Conservation (phyloP, 2,329 filamentous ascomycete species). For the Aspergillus pseudoviridinutans region DNA sequence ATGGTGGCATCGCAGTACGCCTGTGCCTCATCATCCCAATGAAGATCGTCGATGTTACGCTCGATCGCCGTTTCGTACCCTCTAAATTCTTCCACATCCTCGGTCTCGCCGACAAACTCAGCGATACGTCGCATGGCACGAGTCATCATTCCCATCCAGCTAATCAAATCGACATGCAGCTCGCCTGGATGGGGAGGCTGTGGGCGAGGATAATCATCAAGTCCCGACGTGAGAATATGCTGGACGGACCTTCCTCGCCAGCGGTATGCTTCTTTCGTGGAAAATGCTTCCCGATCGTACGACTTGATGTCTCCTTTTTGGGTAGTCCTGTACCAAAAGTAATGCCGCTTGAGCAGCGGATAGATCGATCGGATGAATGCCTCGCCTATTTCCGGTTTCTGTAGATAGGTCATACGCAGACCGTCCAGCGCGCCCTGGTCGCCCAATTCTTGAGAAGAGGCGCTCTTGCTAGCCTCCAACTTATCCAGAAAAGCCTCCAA, state of each 20-base stretch:
- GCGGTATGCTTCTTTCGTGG: slow-evolving; percentile 85
- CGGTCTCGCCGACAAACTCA: slow-evolving; percentile 65
- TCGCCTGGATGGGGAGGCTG: slow-evolving; percentile 94
- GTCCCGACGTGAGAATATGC: slow-evolving; percentile 86
- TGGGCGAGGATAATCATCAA: slow-evolving; percentile 93
- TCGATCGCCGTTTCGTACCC: slow-evolving; percentile 72
- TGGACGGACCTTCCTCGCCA: slow-evolving; percentile 86
- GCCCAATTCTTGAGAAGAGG: slow-evolving; percentile 20
- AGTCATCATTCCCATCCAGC: slow-evolving; percentile 97
- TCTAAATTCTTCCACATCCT: slow-evolving; percentile 70
- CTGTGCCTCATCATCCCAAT: slow-evolving; percentile 78
- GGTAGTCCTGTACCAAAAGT: slow-evolving; percentile 91
- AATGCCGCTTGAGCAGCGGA: slow-evolving; percentile 82
- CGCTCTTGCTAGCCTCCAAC: slow-evolving; percentile 50
- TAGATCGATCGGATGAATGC: slow-evolving; percentile 74
- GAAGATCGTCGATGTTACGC: slow-evolving; percentile 84
- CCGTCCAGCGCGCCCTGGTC: slow-evolving; percentile 35
- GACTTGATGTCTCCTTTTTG: slow-evolving; percentile 85
- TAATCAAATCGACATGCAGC: slow-evolving; percentile 89
- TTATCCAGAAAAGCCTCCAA: slow-evolving; percentile 81
- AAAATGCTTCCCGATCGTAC: slow-evolving; percentile 86
- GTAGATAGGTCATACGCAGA: slow-evolving; percentile 61
- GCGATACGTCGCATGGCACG: slow-evolving; percentile 79
- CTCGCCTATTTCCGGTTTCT: slow-evolving; percentile 63
- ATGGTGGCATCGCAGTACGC: slow-evolving; percentile 94